Base-by-base conservation (phyloP, 2,329 filamentous ascomycete genomes). In the Fusarium oligoseptatum region DNA sequence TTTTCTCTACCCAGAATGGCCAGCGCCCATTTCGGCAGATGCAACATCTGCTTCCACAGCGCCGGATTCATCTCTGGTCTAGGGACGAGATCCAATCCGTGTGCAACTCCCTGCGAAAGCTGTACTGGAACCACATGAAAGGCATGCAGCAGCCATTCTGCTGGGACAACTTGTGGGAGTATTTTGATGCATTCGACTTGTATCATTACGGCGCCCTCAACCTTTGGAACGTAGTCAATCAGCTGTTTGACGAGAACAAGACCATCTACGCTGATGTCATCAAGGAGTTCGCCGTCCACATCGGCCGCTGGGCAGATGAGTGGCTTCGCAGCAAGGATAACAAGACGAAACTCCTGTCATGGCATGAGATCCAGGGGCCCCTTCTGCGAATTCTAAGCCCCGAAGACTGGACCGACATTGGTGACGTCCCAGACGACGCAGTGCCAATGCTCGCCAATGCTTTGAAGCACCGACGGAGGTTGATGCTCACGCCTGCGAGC, bases 101-200 rank as follows among this genome's bases (percentile, higher is more conserved):
- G 3, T 84, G 82, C 66, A 86, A 85, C 68, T 83, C 82, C 5
- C 74, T 85, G 29, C 84, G 84, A 45, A 77, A 80, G 57, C 67
- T 78, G 43, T 78, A 82, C 57, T 85, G 82, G 82, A 60, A 79
- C 1, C 62, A 76, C 12, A 82, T 87, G 79, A 81, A 78, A 67
- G 37, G 39, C 1, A 82, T 86, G 78, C 70, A 63, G 22, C 52
- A 76, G 22, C 81, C 80, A 2, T 17, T 77, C 32, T 79, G 65
- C 70, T 86, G 83, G 78, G 81, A 82, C 39, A 84, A 86, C 29
- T 77, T 89, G 24, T 88, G 85, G 80, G 74, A 78, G 2, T 88
- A 86, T 72, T 89, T 87, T 57, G 87, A 89, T 71, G 81, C 83
- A 1, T 67, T 78, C 11, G 87, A 89, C 60, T 79, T 89, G 32